phyloP scores from a whole-genome alignment of 1,284 basidiomycete species.

The Microbotryum scabiosae region DNA sequence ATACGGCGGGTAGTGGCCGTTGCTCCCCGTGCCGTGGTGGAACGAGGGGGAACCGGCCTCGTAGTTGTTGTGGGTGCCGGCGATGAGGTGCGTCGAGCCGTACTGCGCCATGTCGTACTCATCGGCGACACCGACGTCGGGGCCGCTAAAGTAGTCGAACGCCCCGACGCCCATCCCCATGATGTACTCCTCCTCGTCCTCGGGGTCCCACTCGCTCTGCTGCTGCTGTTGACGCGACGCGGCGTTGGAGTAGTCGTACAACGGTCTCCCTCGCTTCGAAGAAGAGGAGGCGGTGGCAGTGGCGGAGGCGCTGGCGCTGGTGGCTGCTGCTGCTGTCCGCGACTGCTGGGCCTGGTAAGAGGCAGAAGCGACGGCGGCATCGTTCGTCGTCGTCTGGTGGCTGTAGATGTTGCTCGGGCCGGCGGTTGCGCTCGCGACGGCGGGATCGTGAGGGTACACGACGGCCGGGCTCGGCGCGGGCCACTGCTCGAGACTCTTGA shows the following conservation, averaged over 20 bases:
- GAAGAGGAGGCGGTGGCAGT: background rate
- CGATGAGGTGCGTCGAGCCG: conserved; percentile 28
- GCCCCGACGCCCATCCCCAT: conserved; percentile 11
- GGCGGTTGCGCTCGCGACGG: background rate
- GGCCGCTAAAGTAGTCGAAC: conserved; percentile 40
- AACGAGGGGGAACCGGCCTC: conserved; percentile 1
- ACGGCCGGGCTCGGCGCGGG: conserved; percentile 47
- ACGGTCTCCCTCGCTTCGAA: conserved; percentile 7
- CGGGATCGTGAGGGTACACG: conserved; percentile 50
- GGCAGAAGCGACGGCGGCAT: conserved; percentile 3
- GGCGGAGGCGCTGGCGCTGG: no score
- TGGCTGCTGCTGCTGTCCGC: conserved; percentile 31
- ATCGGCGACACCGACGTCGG: conserved; percentile 46
- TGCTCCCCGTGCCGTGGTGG: background rate
- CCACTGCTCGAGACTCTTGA: conserved; percentile 60
- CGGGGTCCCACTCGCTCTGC: conserved; percentile 40
- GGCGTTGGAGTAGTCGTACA: conserved; percentile 39
- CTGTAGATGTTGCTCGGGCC: conserved; percentile 1
- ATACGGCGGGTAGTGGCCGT: no score
- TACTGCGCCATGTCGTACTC: conserved; percentile 33
- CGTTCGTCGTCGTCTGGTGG: conserved; percentile 4
- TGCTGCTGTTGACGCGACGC: conserved; percentile 34
- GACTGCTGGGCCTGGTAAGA: conserved; percentile 8
- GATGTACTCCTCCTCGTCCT: conserved; percentile 53
- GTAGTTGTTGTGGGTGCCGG: conserved; percentile 28